Evolutionary conservation across 495 filamentous ascomycete genomes (phyloP).

Genomic region (Penicillium bialowiezense): DNA sequence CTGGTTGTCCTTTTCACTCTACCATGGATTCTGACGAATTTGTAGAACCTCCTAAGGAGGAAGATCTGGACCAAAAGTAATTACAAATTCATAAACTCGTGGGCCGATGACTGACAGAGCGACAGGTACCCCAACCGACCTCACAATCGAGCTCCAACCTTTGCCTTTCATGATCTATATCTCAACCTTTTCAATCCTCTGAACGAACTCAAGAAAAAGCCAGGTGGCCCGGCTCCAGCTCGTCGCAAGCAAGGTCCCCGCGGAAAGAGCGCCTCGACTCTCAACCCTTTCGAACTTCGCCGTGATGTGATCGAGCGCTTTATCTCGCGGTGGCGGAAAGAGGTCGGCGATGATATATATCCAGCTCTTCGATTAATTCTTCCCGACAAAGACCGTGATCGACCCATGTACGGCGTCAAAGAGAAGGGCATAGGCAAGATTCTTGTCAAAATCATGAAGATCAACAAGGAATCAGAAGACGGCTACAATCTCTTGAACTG

Average conservation of each 20-base stretch:
- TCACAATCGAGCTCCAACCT: constrained; percentile 70
- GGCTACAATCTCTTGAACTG: constrained; percentile 83
- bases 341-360: constrained; percentile 90
- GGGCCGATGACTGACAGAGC: constrained; percentile 21
- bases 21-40: constrained; percentile 51
- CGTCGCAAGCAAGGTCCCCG: constrained; percentile 55
- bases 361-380: constrained; percentile 89
- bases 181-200: constrained; percentile 80
- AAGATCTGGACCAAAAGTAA: constrained; percentile 67
- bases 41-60: constrained; percentile 18
- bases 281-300: constrained; percentile 78
- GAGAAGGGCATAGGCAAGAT: constrained; percentile 87
- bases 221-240: constrained; percentile 46
- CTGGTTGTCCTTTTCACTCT: constrained; percentile 7
- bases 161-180: constrained; percentile 82
- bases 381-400: constrained; percentile 90
- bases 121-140: constrained; percentile 80
- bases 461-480: constrained; percentile 88
- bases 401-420: constrained; percentile 92
- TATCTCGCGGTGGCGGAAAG: constrained; percentile 81
- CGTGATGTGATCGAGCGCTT: constrained; percentile 87
- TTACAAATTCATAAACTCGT: neutral
- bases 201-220: constrained; percentile 77
- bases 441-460: constrained; percentile 87
- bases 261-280: constrained; percentile 44